Base-by-base conservation (phyloP, 768 basidiomycete genomes). In the Panellus pusillus region DNA sequence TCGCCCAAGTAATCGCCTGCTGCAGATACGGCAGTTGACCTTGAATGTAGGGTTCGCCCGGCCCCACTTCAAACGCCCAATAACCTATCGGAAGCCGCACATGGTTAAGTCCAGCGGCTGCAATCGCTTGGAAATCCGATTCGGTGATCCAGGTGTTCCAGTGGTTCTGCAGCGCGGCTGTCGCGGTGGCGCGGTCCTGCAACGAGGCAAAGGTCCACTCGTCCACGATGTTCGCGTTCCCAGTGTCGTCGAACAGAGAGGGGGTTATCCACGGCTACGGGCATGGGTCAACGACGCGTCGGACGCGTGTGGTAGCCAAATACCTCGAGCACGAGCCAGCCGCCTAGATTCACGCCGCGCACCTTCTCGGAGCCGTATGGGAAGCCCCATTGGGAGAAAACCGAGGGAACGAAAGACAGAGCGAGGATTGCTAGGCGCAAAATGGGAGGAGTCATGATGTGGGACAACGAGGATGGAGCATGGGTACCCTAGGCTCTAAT, bases 71-170 rank as follows among this genome's bases (percentile, higher is more conserved):
- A 62, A 86, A 92, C 1, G 89, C 91, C 91, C 91, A 95, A 68
- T 90, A 96, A 12, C 92, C 93, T 40, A 95, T 89, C 13, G 91
- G 91, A 35, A 93, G 64, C 42, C 91, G 83, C 51, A 93, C 86
- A 67, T 91, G 89, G 64, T 91, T 93, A 48, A 92, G 73, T 14
- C 89, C 88, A 6, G 90, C 89, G 40, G 79, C 82, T 47, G 86
- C 83, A 54, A 93, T 92, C 42, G 74, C 79, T 29, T 70, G 69
- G 65, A 95, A 90, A 69, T 98, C 94, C 17, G 75, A 65, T 64
- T 93, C 87, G 1, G 86, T 90, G 60, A 98, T 92, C 82, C 83
- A 94, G 0, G 84, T 85, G 58, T 89, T 69, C 90, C 91, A 93
- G 65, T 92, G 91, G 43, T 77, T 72, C 55, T 77, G 72, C 18